Evolutionary conservation across 2,329 filamentous ascomycete genomes (phyloP).

Genomic region (Aspergillus tamarii): DNA sequence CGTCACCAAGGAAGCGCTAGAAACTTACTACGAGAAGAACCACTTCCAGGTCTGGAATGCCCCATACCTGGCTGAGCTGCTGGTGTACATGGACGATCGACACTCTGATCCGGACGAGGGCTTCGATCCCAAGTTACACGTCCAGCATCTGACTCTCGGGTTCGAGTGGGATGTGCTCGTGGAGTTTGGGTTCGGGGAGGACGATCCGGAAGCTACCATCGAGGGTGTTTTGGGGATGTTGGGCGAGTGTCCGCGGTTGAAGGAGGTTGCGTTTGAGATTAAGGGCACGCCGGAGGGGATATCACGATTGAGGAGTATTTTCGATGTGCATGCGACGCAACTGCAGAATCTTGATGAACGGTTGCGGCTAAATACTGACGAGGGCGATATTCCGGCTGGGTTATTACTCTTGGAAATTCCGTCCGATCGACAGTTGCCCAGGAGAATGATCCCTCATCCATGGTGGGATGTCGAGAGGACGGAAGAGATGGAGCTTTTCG

Average conservation of each 20-base stretch:
- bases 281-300: background rate
- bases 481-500: background rate
- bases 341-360: background rate
- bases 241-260: background rate
- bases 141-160: background rate
- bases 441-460: background rate
- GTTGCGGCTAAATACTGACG: background rate
- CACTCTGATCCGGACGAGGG: background rate
- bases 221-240: background rate
- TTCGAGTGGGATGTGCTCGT: background rate
- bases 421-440: background rate
- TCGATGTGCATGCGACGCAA: background rate
- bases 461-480: background rate
- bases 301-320: background rate
- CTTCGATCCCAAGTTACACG: background rate
- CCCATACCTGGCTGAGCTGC: background rate
- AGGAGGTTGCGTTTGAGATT: conserved; percentile 1
- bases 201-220: background rate
- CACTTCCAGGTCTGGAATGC: background rate
- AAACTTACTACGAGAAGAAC: conserved; percentile 1
- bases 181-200: background rate
- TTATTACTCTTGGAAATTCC: background rate
- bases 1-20: background rate
- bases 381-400: background rate
- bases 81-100: background rate